Base-by-base conservation (phyloP, 805 yeast genomes). In the Nakazawaea sp. region DNA sequence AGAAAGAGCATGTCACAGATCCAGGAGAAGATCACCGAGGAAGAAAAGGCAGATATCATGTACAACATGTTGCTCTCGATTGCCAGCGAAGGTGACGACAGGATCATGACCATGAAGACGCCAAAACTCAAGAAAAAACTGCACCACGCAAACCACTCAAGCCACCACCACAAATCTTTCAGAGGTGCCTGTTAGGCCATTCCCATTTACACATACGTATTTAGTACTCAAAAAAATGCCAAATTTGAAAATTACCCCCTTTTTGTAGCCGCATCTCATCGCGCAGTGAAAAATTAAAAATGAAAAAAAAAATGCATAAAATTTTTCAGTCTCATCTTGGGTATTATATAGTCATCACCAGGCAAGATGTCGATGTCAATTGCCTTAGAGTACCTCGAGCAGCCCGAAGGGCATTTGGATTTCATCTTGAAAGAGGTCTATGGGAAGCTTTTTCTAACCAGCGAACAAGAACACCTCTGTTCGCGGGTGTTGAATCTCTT, bases 81-180 rank as follows among this genome's bases (percentile, higher is more conserved):
- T 52, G 76, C 82, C 12, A 69, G 72, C 37, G 75, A 70, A 38
- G 83, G 78, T 21, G 66, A 66, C 40, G 68, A 61, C 36, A 65
- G 64, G 28, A 44, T 57, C 17, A 51, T 59, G 35, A 52, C 53
- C 33, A 12, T 59, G 32, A 27, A 27, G 18, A 23, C 27, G 6
- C 33, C 32, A 9, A 37, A 40, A 5, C 35, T 24, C 10, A 21
- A 21, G 24, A 7, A 10, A 7, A 21, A 10, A 21, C 10, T 10
- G 7, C 10, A 10, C 10, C 24, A 21, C 10, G 9, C 26, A 9
- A 9, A 27, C 29, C 44, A 41, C 12, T 26, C 34, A 7, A 36
- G 32, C 10, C 48, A 50, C 19, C 18, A 24, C 3, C 58, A 55
- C 37, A 15, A 33, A 9, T 49, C 58, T 9, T 56, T 45, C 47